Conservation (phyloP, 495 filamentous ascomycete genomes). For the Aspergillus funiculosus region DNA sequence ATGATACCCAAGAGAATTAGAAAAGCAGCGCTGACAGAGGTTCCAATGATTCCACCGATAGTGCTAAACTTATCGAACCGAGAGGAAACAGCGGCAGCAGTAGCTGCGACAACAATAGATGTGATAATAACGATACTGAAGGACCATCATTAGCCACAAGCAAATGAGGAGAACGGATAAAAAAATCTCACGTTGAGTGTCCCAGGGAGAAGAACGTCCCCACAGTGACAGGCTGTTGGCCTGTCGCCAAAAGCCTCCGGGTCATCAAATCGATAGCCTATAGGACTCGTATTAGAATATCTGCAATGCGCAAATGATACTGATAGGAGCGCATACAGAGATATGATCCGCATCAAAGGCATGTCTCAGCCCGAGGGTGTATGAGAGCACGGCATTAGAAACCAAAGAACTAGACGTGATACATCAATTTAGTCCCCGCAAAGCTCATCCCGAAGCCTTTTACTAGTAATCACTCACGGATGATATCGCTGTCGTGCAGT, state of each 20-base stretch:
- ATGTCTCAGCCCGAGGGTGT: slow-evolving; percentile 86
- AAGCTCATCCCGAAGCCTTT: neutral
- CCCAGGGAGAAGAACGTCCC: slow-evolving; percentile 94
- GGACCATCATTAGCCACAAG: neutral
- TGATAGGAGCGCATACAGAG: slow-evolving; percentile 40
- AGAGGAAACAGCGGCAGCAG: slow-evolving; percentile 70
- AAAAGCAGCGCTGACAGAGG: slow-evolving; percentile 74
- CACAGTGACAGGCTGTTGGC: slow-evolving; percentile 83
- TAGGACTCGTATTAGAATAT: neutral
- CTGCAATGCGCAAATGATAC: neutral
- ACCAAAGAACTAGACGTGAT: slow-evolving; percentile 50
- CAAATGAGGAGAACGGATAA: neutral
- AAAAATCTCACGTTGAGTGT: slow-evolving; percentile 65
- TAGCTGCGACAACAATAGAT: slow-evolving; percentile 85
- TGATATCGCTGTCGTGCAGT: slow-evolving; percentile 29
- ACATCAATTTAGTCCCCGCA: neutral
- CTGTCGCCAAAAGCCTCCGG: slow-evolving; percentile 77
- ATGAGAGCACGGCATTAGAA: slow-evolving; percentile 74
- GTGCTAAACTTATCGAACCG: slow-evolving; percentile 73
- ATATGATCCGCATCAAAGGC: slow-evolving; percentile 97
- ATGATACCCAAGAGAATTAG: slow-evolving; percentile 74
- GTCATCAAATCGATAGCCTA: slow-evolving; percentile 95
- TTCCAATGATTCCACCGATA: slow-evolving; percentile 79
- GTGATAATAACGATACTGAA: slow-evolving; percentile 83
- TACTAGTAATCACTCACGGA: slow-evolving; percentile 27